These are phyloP conservation scores for Pseudocercospora eumusae DNA, from an alignment of 2,329 filamentous ascomycete species.

Conservation along the genomic window DNA sequence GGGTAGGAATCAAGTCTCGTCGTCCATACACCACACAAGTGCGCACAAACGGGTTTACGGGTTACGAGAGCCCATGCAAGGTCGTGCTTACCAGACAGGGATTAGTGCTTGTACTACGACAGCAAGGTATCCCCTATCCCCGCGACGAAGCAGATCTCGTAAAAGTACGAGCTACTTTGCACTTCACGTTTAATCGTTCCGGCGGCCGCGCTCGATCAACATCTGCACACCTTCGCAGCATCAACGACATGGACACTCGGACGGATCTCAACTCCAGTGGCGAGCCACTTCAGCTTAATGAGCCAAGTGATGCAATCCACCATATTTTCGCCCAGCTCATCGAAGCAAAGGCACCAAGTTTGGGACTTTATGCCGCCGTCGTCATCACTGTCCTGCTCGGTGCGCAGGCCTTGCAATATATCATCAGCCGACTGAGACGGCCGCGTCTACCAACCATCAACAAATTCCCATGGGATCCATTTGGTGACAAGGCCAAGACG, in stretches of 20 bases:
- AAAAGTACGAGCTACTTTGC: background rate
- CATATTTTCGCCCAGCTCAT: background rate
- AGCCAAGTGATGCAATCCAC: background rate
- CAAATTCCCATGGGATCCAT: slow-evolving; percentile 1
- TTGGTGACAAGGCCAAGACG: slow-evolving; percentile 1
- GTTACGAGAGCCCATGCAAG: no score
- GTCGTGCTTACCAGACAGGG: background rate
- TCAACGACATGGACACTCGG: slow-evolving; percentile 1
- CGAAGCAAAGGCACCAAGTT: background rate
- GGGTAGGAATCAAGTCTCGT: background rate
- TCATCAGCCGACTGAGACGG: background rate
- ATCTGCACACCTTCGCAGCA: background rate
- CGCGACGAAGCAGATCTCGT: background rate
- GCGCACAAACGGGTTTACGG: no score
- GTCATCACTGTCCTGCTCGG: slow-evolving; percentile 1
- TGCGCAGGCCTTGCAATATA: background rate
- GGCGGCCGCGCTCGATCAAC: background rate
- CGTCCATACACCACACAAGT: background rate
- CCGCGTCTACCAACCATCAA: background rate
- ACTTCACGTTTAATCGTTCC: background rate
- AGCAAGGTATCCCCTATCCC: background rate
- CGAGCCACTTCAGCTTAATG: background rate
- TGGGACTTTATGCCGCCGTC: background rate
- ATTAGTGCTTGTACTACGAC: background rate
- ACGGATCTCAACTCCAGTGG: slow-evolving; percentile 4